Base-by-base conservation (phyloP, 169 alveolate species). In the Plasmodium vivax region DNA sequence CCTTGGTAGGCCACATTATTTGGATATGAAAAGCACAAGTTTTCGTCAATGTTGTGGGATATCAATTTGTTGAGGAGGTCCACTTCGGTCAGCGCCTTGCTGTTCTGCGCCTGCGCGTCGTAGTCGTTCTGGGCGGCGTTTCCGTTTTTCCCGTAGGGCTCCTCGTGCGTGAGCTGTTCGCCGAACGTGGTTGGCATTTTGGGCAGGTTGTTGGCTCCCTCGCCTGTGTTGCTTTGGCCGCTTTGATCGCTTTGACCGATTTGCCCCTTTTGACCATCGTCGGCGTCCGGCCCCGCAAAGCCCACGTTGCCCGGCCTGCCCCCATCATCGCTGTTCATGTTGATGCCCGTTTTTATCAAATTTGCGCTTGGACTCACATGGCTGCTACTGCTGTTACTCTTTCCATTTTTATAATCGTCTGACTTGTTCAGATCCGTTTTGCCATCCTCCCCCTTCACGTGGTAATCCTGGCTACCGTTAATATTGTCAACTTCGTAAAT, bases 401-500 rank as follows among this genome's bases (percentile, higher is more conserved):
- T 87, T n/a, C 51, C 72, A 77, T 87, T 77, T 87, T 87, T 87
- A 9, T 16, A 54, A 51, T 87, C 93, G 5, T 87, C 93, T 23
- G 27, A 43, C 38, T 77, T 87, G 32, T 38, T 79, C 47, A 87
- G n/a, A 19, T 79, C 93, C 10, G 32, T 87, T 87, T 54, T 58
- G 0, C 43, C 81, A 32, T 90, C 75, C 34, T 90, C 94, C 47
- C 56, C 83, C 74, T 90, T 90, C 16, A 80, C 16, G 56, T 79
- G 80, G 41, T 80, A 90, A 79, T 90, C 94, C 36, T 58, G 84
- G 30, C 41, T 90, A 41, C 36, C 38, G 38, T 90, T 47, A 19
- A 58, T 62, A 58, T 90, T 90, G 9, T 90, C 94, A 1, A 79
- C 90, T 80, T 90, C 94, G 56, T 80, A 90, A 9, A 90, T 90